Percentiles rank a stretch among this genome's conserved stretches.
These are phyloP conservation scores for Microascus cirrosus DNA, from an alignment of 2,329 filamentous ascomycete genomes.

Conservation along the genomic window DNA sequence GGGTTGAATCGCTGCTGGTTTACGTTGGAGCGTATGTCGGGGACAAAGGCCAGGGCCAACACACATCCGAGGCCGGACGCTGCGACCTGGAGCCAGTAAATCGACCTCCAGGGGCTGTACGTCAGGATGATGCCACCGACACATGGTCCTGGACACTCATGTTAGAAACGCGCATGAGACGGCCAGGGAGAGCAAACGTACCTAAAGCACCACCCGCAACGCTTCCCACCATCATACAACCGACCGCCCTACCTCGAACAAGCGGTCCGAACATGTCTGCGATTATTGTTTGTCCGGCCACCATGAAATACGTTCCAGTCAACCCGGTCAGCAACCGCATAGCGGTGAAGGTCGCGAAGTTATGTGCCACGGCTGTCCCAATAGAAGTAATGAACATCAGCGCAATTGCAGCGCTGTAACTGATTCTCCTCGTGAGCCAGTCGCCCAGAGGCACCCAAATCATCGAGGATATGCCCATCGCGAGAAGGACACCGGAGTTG, in stretches of 20 bases:
- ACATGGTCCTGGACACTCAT: conserved; percentile 42
- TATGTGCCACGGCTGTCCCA: conserved; percentile 61
- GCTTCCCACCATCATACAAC: neutral
- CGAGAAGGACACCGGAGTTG: conserved; percentile 64
- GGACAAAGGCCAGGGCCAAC: conserved; percentile 54
- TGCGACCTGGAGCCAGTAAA: conserved; percentile 68
- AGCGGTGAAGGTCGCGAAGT: conserved; percentile 59
- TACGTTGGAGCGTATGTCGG: conserved; percentile 60
- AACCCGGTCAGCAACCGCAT: conserved; percentile 67
- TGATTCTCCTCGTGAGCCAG: conserved; percentile 21
- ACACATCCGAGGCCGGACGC: conserved; percentile 49
- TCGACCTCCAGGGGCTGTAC: conserved; percentile 59
- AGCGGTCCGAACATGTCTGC: neutral
- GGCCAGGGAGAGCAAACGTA: neutral
- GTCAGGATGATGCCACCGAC: conserved; percentile 69
- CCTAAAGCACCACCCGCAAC: neutral
- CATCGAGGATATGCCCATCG: conserved; percentile 60
- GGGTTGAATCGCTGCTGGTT: conserved; percentile 58
- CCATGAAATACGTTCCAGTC: conserved; percentile 63
- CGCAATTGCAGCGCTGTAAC: conserved; percentile 40
- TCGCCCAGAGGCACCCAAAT: conserved; percentile 65
- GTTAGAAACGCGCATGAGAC: neutral
- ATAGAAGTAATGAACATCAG: conserved; percentile 61
- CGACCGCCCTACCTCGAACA: conserved; percentile 38
- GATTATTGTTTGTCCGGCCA: conserved; percentile 20